Percentiles rank a stretch among this genome's conserved stretches.
Conservation (phyloP, 2,329 filamentous ascomycete genomes). For the Penicillium sp. region DNA sequence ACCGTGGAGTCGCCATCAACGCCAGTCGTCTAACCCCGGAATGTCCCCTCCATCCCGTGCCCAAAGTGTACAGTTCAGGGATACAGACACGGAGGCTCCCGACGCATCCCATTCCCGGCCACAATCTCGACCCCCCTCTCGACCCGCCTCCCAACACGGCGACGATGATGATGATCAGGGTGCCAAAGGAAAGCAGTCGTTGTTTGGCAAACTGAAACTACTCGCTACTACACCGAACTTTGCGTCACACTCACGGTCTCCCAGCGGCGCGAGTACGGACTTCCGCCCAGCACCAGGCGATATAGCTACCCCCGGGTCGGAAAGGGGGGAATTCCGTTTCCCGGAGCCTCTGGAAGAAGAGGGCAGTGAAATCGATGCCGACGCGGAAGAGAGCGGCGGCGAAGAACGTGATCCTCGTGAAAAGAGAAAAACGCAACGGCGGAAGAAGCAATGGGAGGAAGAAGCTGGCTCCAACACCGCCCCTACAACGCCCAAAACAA, state of each 20-base stretch:
- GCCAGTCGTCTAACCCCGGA: constrained; percentile 27
- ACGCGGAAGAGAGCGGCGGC: constrained; percentile 83
- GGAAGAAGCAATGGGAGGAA: constrained; percentile 55
- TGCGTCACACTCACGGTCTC: constrained; percentile 51
- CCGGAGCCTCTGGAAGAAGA: constrained; percentile 57
- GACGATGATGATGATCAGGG: constrained; percentile 58
- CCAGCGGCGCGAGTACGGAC: constrained; percentile 49
- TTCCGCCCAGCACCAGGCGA: constrained; percentile 41
- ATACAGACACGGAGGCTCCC: constrained; percentile 53
- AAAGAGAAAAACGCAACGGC: constrained; percentile 60
- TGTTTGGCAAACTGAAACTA: constrained; percentile 78
- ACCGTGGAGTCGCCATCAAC: constrained; percentile 23
- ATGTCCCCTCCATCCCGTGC: constrained; percentile 48
- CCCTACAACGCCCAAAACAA: constrained; percentile 64
- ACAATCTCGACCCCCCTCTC: constrained; percentile 52
- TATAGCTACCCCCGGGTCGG: constrained; percentile 49
- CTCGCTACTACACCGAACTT: constrained; percentile 59
- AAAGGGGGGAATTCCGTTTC: constrained; percentile 52
- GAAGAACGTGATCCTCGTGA: constrained; percentile 60
- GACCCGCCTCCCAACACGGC: constrained; percentile 45
- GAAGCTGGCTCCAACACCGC: constrained; percentile 59
- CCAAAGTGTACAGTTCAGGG: constrained; percentile 74
- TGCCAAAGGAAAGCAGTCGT: constrained; percentile 60
- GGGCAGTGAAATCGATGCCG: constrained; percentile 71
- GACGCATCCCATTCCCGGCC: constrained; percentile 56